Evolutionary conservation across 2,329 filamentous ascomycete species (phyloP).

Genomic region (Ilyonectria destructans): DNA sequence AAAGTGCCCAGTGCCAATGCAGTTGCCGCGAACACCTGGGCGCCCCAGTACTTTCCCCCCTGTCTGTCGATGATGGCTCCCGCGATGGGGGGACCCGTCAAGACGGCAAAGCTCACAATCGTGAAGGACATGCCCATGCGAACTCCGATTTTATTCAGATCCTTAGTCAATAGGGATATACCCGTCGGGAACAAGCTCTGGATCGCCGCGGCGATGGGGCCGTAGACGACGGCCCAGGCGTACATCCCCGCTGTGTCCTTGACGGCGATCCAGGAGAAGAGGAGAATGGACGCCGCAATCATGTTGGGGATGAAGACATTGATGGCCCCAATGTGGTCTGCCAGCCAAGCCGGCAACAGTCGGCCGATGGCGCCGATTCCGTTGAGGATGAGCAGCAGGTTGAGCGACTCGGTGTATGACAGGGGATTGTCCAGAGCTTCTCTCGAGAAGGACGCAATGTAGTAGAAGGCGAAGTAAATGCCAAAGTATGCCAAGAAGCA

Average conservation of each 20-base stretch:
- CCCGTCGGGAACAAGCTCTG: constrained; percentile 77
- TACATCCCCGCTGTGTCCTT: constrained; percentile 67
- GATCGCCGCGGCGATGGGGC: constrained; percentile 73
- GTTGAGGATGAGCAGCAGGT: constrained; percentile 77
- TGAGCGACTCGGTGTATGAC: constrained; percentile 67
- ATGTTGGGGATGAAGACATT: constrained; percentile 72
- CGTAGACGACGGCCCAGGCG: constrained; percentile 75
- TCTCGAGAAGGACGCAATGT: constrained; percentile 67
- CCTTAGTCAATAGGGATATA: constrained; percentile 68
- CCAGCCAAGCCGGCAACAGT: constrained; percentile 71
- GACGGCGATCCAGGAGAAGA: constrained; percentile 75
- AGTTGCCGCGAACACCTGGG: constrained; percentile 65
- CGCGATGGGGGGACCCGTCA: constrained; percentile 68
- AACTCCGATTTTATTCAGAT: constrained; percentile 67
- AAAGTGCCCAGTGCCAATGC: constrained; percentile 59
- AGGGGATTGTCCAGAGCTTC: constrained; percentile 58
- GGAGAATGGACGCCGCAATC: constrained; percentile 58
- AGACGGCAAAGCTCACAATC: constrained; percentile 68
- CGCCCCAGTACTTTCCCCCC: constrained; percentile 63
- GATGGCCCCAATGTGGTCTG: constrained; percentile 72
- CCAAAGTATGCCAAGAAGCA: constrained; percentile 64
- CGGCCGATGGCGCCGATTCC: constrained; percentile 73
- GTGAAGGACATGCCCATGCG: constrained; percentile 74
- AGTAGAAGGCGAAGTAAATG: constrained; percentile 74
- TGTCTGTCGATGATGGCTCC: constrained; percentile 63